Evolutionary conservation across 345 rosid genomes (phyloP), one percentile per base, ranked within the genome.

Genomic region (Populus alba): DNA sequence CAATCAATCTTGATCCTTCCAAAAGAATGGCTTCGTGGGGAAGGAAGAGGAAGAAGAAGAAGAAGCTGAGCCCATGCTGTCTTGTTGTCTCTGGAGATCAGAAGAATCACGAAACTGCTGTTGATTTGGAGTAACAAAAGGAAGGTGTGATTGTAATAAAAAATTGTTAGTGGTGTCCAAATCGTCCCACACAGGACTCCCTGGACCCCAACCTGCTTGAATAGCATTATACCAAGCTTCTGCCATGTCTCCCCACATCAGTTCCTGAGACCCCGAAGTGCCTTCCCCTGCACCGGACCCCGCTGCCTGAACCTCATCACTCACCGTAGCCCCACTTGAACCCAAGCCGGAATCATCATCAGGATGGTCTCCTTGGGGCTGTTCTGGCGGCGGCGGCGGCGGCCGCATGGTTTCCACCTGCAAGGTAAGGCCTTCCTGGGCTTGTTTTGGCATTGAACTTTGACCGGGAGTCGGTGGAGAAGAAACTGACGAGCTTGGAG

Each of bases 171-270:
- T 73, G 29, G 86, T 71, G 75, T 95, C 97, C 77, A 96, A 78
- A 80, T 95, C 95, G 83, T 95, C 98, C 98, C 98, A 93, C 1
- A 93, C 93, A 37, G 98, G 86, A 79, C 97, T 92, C 17, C 89
- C 97, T 17, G 97, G 97, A 63, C 95, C 97, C 97, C 97, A 92
- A 70, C 90, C 97, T 33, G 87, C 87, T 17, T 91, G 93, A 75
- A 92, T 90, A 45, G 95, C 89, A 88, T 88, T 88, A 86, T 89
- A 85, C 97, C 98, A 95, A 71, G 88, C 91, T 49, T 90, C 97
- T 27, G 89, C 87, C 94, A 85, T 88, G 18, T 91, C 97, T 77
- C 93, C 93, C 93, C 95, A 91, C 27, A 23, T 86, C 76, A 81
- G 68, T 71, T 86, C 97, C 70, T 84, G 89, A 25, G 88, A 63